Percentiles rank a stretch among this genome's conserved stretches.
Evolutionary conservation across 1,284 basidiomycete genomes (phyloP).

Genomic region (Microbotryum silenes-acaulis): DNA sequence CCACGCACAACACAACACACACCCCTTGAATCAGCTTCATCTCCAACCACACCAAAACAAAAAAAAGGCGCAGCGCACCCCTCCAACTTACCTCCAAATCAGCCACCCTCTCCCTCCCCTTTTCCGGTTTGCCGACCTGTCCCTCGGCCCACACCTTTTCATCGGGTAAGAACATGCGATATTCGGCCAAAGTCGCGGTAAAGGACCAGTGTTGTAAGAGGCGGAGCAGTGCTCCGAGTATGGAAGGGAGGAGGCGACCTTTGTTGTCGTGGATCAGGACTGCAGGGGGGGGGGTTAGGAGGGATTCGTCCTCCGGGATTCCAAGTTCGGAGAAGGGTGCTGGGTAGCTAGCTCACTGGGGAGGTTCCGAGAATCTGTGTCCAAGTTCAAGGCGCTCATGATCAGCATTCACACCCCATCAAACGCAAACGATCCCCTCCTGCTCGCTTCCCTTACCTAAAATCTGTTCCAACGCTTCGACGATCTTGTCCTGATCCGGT

Average conservation of each 20-base stretch:
- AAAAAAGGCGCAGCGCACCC: not conserved
- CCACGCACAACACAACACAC: too few relatives aligned
- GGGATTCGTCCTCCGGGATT: not conserved
- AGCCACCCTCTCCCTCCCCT: conserved; percentile 22
- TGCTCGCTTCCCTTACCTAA: conserved; percentile 7
- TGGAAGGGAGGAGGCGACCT: conserved; percentile 24
- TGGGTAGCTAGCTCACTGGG: conserved; percentile 10
- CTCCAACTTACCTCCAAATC: conserved; percentile 17
- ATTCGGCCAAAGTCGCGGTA: conserved; percentile 20
- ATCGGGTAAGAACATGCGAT: conserved; percentile 26
- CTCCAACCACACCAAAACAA: not conserved
- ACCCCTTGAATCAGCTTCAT: not conserved
- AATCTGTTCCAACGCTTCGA: conserved; percentile 18
- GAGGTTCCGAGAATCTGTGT: conserved; percentile 21
- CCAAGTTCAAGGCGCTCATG: too few relatives aligned
- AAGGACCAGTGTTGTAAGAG: conserved; percentile 23
- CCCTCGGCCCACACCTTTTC: conserved; percentile 22
- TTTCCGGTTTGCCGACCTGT: conserved; percentile 14
- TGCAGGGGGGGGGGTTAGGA: not conserved
- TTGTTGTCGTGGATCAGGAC: conserved; percentile 33
- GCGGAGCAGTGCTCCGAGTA: conserved; percentile 20
- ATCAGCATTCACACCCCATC: too few relatives aligned
- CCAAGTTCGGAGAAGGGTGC: not conserved
- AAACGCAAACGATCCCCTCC: too few relatives aligned
- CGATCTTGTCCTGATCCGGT: conserved; percentile 13